Base-by-base conservation (phyloP, 129 eudicot genomes). In the Pseudognaphalium luteoalbum region DNA sequence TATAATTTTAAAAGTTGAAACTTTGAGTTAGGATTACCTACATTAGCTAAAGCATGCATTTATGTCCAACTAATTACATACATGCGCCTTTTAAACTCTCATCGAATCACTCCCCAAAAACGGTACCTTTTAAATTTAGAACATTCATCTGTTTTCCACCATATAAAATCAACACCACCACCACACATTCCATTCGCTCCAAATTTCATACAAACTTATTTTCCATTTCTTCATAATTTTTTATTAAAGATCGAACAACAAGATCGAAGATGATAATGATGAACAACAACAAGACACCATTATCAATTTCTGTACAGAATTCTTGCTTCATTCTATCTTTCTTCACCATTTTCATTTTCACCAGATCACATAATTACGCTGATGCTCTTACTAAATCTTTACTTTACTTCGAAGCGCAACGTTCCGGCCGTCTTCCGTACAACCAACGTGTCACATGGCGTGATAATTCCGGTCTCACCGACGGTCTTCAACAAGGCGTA, bases 371-470 rank as follows among this genome's bases (percentile, higher is more conserved):
- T 50, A 78, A 93, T 68, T 93, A 93, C 61, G 74, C 88, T 2
- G 96, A 88, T 10, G 98, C 98, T 10, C 88, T 93, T 63, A 66
- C 85, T 2, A 90, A 93, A 81, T 85, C 88, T 39, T 86, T 93
- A 33, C 81, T 93, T 6, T 93, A 93, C 85, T 93, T 93, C 70
- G 98, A 93, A 82, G 95, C 97, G 0, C 98, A 93, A 69, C 94
- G 98, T 56, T 93, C 98, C 60, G 98, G 98, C 70, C 95, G 89
- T 20, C 81, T 93, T 8, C 98, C 98, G 8, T 83, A 93, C 85
- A 88, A 88, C 75, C 98, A 93, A 65, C 85, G 98, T 7, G 92
- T 90, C 85, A 75, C 89, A 7, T 93, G 98, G 98, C 97, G 97
- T 20, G 76, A 93, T 68, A 81, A 87, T 70, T 93, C 98, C 57